Evolutionary conservation across 768 basidiomycete genomes (phyloP), one percentile per base, ranked within the genome.

Genomic region (Cantharellus cinnabarinus): DNA sequence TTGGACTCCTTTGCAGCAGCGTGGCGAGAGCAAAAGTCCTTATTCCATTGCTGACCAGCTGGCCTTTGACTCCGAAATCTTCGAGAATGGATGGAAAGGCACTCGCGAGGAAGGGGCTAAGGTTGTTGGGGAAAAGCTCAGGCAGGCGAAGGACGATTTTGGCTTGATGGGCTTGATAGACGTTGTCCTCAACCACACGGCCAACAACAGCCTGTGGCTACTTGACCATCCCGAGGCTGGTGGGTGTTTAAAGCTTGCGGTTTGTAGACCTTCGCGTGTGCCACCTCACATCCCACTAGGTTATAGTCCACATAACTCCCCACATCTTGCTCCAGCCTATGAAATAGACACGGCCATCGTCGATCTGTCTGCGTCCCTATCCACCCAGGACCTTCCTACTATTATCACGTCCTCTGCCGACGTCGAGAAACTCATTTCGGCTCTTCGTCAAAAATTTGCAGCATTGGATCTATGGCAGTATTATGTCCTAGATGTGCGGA

Each of bases 161-260:
- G 94, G 94, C 2, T 72, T 99, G 50, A 74, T 95, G 60, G 86
- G 82, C 64, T 68, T 98, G 65, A 98, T 89, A 0, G 95, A 99
- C 68, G 86, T 99, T 57, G 95, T 99, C 3, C 77, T 97, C 59
- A 99, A 99, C 68, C 95, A 99, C 67, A 98, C 95, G 10, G 89
- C 95, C 4, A 86, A 89, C 67, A 89, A 98, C 67, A 90, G 83
- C 63, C 75, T 81, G 15, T 99, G 93, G 93, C 75, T 99, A 35
- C 68, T 80, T 29, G 80, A 93, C 3, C 95, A 99, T 68, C 95
- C 95, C 1, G 95, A 99, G 76, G 88, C 93, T 60, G 93, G 91
- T 83, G 62, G 61, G 79, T 68, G 3, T 53, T 42, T 4, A 14
- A n/a, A 5, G 14, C 35, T 50, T 62, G 41, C 5, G 5, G 39